These are phyloP conservation scores for Claviceps paspali DNA, from an alignment of 2,329 filamentous ascomycete genomes.

Conservation along the genomic window DNA sequence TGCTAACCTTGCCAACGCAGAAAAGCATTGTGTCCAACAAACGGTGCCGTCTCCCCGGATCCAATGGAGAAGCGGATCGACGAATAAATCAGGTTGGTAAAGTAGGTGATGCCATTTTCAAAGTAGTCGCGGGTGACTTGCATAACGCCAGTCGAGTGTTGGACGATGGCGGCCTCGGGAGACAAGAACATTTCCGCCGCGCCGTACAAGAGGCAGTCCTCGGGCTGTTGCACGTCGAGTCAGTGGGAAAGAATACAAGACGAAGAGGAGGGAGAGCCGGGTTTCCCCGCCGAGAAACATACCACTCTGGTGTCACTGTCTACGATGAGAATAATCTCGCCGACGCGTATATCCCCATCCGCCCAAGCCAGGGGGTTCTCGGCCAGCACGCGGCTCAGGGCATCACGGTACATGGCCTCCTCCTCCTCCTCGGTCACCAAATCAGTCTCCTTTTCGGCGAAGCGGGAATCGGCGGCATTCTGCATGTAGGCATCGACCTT, in stretches of 20 bases:
- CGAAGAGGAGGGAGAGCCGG: not conserved
- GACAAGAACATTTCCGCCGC: conserved; percentile 56
- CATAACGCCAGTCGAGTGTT: conserved; percentile 63
- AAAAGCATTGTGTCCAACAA: conserved; percentile 66
- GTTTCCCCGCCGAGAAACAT: no score
- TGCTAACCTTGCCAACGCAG: conserved; percentile 46
- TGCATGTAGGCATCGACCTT: conserved; percentile 45
- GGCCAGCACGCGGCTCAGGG: conserved; percentile 32
- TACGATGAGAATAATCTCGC: conserved; percentile 49
- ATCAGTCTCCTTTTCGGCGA: conserved; percentile 8
- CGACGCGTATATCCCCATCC: conserved; percentile 43
- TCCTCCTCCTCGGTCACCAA: conserved; percentile 17
- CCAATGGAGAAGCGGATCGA: conserved; percentile 56
- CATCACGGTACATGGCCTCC: conserved; percentile 32
- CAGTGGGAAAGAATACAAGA: not conserved
- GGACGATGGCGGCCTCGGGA: conserved; percentile 55
- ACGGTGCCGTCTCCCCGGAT: conserved; percentile 57
- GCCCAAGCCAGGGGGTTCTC: conserved; percentile 36
- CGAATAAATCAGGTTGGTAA: conserved; percentile 64
- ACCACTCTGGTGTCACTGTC: conserved; percentile 53
- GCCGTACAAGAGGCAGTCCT: conserved; percentile 53
- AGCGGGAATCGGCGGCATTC: conserved; percentile 11
- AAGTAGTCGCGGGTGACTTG: conserved; percentile 59
- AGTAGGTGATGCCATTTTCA: conserved; percentile 60
- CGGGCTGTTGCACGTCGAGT: conserved; percentile 21